Conservation (phyloP, 345 rosid species). For the Geranium rotundifolium region DNA sequence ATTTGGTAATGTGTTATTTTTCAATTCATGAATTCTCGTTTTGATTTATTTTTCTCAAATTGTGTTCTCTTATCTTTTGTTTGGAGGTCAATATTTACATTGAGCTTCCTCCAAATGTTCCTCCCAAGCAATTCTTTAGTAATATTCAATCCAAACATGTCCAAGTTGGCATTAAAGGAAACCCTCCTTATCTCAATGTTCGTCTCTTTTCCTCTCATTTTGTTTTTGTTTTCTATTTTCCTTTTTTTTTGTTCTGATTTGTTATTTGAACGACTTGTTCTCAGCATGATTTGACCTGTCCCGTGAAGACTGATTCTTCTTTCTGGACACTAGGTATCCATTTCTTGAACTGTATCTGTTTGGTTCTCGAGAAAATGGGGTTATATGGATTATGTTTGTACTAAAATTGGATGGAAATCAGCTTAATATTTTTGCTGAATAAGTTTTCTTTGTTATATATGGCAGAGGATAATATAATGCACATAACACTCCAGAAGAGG, state of each 20-base stretch:
- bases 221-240: neutral
- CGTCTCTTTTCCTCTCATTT: conserved; percentile 10
- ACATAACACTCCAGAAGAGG: conserved; percentile 76
- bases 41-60: neutral
- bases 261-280: neutral
- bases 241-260: neutral
- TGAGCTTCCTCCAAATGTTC: conserved; percentile 55
- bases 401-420: too few relatives aligned
- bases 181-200: conserved; percentile 87
- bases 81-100: conserved; percentile 69
- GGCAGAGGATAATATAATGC: conserved; percentile 79
- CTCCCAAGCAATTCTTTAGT: conserved; percentile 63
- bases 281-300: conserved; percentile 65
- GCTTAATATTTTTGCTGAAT: too few relatives aligned
- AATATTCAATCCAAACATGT: conserved; percentile 74
- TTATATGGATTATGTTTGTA: too few relatives aligned
- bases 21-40: neutral
- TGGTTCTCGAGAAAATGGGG: too few relatives aligned
- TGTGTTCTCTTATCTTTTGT: neutral
- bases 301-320: conserved; percentile 81
- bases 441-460: conserved; percentile 4
- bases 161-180: conserved; percentile 91
- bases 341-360: neutral
- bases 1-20: neutral
- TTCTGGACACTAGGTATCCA: conserved; percentile 77